These are phyloP conservation scores for Miscanthus sacchariflorus DNA, from an alignment of 202 grass and related monocot species.

Conservation along the genomic window DNA sequence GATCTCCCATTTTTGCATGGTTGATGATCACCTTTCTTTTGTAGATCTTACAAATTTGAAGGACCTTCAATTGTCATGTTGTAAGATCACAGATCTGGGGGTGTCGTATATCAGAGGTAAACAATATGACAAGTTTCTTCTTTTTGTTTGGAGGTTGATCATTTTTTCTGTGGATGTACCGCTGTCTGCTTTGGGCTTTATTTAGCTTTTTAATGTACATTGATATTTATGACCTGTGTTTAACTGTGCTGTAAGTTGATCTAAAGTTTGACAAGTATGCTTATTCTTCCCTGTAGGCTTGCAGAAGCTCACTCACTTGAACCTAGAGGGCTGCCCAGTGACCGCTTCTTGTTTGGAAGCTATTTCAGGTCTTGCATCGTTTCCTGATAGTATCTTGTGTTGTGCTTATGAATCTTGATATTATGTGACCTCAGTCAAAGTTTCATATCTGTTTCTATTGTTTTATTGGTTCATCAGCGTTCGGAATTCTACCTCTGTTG, in stretches of 20 bases:
- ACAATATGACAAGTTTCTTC: conserved; percentile 6
- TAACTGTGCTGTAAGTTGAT: neutral
- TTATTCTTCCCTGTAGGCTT: conserved; percentile 57
- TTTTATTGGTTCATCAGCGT: conserved; percentile 16
- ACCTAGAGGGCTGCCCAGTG: conserved; percentile 82
- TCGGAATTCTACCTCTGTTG: neutral
- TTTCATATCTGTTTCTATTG: neutral
- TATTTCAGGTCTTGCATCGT: conserved; percentile 73
- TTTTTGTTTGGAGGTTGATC: neutral
- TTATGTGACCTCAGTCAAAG: conserved; percentile 7
- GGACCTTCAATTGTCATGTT: conserved; percentile 81
- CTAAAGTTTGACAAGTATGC: conserved; percentile 26
- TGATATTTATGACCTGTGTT: neutral
- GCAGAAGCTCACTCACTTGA: conserved; percentile 71
- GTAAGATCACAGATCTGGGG: conserved; percentile 85
- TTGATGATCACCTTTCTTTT: conserved; percentile 23
- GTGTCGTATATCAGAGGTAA: conserved; percentile 86
- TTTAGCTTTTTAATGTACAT: conserved; percentile 22
- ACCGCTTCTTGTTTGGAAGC: conserved; percentile 85
- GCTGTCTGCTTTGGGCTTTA: neutral
- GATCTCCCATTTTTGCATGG: conserved; percentile 9
- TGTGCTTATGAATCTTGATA: neutral
- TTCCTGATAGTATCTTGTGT: conserved; percentile 18
- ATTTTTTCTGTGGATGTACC: conserved; percentile 1
- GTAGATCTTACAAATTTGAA: conserved; percentile 89